Percentiles rank a stretch among this genome's conserved stretches.
Conservation (phyloP, 805 yeast genomes). For the Metschnikowia baotianmanensis region DNA sequence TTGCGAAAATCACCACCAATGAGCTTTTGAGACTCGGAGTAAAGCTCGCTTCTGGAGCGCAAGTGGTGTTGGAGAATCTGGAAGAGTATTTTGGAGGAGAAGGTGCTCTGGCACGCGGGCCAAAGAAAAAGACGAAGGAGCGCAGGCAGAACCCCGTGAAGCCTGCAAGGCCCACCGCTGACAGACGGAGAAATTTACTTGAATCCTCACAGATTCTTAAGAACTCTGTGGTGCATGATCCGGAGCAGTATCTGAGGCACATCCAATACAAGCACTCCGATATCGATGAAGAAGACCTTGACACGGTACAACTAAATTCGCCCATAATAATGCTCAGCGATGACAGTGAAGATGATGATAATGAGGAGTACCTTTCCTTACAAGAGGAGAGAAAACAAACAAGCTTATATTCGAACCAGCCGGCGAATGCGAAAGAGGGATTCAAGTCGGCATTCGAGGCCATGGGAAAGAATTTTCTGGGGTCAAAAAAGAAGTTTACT, state of each 20-base stretch:
- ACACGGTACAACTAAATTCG: slow-evolving; percentile 15
- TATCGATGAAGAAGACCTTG: slow-evolving; percentile 29
- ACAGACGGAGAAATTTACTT: slow-evolving; percentile 18
- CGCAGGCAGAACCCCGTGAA: slow-evolving; percentile 1
- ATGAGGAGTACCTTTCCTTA: slow-evolving; percentile 20
- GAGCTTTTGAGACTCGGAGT: slow-evolving; percentile 82
- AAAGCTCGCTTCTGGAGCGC: slow-evolving; percentile 85
- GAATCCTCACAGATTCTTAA: slow-evolving; percentile 28
- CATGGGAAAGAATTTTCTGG: slow-evolving; percentile 60
- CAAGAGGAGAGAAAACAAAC: slow-evolving; percentile 42
- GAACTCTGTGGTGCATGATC: slow-evolving; percentile 20
- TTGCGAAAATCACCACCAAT: slow-evolving; percentile 74
- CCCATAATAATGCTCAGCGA: slow-evolving; percentile 28
- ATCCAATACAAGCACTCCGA: slow-evolving; percentile 31
- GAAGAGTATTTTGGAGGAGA: slow-evolving; percentile 78
- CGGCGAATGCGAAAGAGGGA: slow-evolving; percentile 68
- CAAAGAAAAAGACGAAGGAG: slow-evolving; percentile 5
- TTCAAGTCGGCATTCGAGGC: slow-evolving; percentile 70
- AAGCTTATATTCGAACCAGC: slow-evolving; percentile 85
- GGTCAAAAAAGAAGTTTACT: slow-evolving; percentile 63
- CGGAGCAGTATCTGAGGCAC: slow-evolving; percentile 22
- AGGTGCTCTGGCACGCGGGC: slow-evolving; percentile 52
- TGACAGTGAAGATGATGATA: slow-evolving; percentile 19
- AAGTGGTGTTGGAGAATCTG: slow-evolving; percentile 71
- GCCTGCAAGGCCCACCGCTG: neutral